Conservation (phyloP, 768 basidiomycete species). For the Kwoniella sp. region DNA sequence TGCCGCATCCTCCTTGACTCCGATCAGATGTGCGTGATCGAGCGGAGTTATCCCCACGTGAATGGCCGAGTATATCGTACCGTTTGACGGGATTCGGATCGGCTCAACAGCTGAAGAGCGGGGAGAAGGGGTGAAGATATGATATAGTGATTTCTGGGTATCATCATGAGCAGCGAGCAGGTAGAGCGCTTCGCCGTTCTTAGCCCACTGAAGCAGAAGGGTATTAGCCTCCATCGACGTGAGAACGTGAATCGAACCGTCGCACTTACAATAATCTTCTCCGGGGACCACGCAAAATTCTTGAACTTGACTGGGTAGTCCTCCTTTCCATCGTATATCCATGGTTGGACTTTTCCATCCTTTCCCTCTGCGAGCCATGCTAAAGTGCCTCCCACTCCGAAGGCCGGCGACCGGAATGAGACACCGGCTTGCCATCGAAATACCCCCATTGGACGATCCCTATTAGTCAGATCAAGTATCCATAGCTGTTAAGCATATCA, state of each 20-base stretch:
- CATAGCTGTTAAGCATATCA: constrained; percentile 7
- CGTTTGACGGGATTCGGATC: constrained; percentile 18
- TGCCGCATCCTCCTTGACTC: constrained; percentile 20
- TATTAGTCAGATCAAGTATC: constrained; percentile 9
- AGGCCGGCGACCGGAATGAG: constrained; percentile 1
- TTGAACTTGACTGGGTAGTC: constrained; percentile 15
- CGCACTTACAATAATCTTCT: constrained; percentile 15
- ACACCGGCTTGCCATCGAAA: not conserved
- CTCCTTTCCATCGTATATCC: constrained; percentile 11
- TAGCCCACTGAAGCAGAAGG: constrained; percentile 17
- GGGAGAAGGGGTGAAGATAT: constrained; percentile 24
- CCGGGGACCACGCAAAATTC: constrained; percentile 18
- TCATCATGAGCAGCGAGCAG: constrained; percentile 13
- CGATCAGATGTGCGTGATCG: constrained; percentile 33
- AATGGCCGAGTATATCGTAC: constrained; percentile 21
- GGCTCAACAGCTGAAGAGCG: constrained; percentile 3
- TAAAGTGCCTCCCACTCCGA: constrained; percentile 4
- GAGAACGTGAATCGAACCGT: not conserved
- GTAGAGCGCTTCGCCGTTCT: constrained; percentile 28
- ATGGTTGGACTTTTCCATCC: constrained; percentile 12
- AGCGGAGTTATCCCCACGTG: constrained; percentile 29
- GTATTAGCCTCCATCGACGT: too few relatives aligned
- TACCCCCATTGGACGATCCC: not conserved
- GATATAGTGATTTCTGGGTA: constrained; percentile 22
- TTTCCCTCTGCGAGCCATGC: constrained; percentile 27